Evolutionary conservation across 768 basidiomycete species (phyloP).

Genomic region (Leccinum subgranulosum): DNA sequence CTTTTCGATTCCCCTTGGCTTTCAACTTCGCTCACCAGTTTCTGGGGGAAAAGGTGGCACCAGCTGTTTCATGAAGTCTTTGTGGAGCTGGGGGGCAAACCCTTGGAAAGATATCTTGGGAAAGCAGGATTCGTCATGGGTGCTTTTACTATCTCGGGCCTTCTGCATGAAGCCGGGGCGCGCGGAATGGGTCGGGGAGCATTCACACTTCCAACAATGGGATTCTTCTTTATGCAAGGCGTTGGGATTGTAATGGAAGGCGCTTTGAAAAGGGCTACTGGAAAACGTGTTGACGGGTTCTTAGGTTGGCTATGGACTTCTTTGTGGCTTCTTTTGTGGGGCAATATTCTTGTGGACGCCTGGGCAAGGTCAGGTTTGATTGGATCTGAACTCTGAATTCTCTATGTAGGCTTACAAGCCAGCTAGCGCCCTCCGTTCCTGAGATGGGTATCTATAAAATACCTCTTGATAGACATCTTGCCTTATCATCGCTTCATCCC

Average conservation of each 20-base stretch:
- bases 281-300: conserved; percentile 45
- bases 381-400: conserved; percentile 3
- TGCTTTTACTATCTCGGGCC: conserved; percentile 55
- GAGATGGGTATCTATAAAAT: conserved; percentile 3
- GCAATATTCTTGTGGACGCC: conserved; percentile 45
- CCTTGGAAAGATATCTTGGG: conserved; percentile 43
- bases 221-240: conserved; percentile 59
- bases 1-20: conserved; percentile 56
- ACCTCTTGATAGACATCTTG: too few species aligned
- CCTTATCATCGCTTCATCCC: too few species aligned
- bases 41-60: conserved; percentile 68
- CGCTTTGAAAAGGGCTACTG: conserved; percentile 43
- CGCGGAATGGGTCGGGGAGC: conserved; percentile 57
- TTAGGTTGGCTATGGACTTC: conserved; percentile 52
- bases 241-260: conserved; percentile 50
- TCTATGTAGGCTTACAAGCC: conserved; percentile 14
- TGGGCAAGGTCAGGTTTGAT: conserved; percentile 26
- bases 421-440: conserved; percentile 1
- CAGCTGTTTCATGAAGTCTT: conserved; percentile 62
- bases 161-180: conserved; percentile 55
- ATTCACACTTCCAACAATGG: conserved; percentile 40
- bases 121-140: conserved; percentile 50
- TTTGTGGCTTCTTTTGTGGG: conserved; percentile 48
- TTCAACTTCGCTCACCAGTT: conserved; percentile 54
- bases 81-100: conserved; percentile 45